These are phyloP conservation scores for Henningerozyma blattae DNA, from an alignment of 805 yeast genomes.

Conservation along the genomic window DNA sequence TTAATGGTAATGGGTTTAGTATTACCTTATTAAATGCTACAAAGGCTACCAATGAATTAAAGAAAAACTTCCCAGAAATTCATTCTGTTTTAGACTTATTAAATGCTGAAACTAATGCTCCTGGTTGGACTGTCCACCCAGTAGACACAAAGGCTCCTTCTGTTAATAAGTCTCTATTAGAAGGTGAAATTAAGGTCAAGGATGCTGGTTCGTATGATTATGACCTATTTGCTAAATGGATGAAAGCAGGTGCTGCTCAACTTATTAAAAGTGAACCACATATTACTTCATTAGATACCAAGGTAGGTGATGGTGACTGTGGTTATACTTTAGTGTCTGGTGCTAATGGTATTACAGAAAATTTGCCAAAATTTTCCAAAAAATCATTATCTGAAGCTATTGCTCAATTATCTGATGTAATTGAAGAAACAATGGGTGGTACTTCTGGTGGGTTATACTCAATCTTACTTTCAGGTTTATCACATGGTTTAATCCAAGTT, in stretches of 20 bases:
- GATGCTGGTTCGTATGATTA: slow-evolving; percentile 28
- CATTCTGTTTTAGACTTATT: slow-evolving; percentile 38
- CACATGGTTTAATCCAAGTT: slow-evolving; percentile 32
- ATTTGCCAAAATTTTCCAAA: slow-evolving; percentile 33
- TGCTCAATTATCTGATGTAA: slow-evolving; percentile 65
- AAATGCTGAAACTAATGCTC: slow-evolving; percentile 65
- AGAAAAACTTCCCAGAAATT: slow-evolving; percentile 23
- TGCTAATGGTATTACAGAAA: slow-evolving; percentile 54
- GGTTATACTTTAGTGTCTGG: slow-evolving; percentile 86
- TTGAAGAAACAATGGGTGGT: slow-evolving; percentile 93
- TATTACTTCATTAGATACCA: slow-evolving; percentile 74
- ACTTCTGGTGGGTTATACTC: slow-evolving; percentile 92
- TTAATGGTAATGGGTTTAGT: slow-evolving; percentile 87
- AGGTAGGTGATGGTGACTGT: slow-evolving; percentile 96
- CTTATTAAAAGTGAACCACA: slow-evolving; percentile 62
- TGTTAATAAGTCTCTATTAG: slow-evolving; percentile 19
- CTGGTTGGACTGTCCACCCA: slow-evolving; percentile 51
- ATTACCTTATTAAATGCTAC: slow-evolving; percentile 68
- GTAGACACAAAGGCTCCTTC: slow-evolving; percentile 20
- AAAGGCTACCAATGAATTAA: slow-evolving; percentile 29
- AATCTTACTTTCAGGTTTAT: slow-evolving; percentile 69
- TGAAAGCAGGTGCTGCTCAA: slow-evolving; percentile 38
- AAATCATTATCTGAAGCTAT: slow-evolving; percentile 40
- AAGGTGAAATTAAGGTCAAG: slow-evolving; percentile 22
- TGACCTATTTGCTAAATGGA: slow-evolving; percentile 23